A percentile compares a stretch with the other conserved stretches of the same genome.
phyloP scores from a whole-genome alignment of 2,329 filamentous ascomycete genomes.

The Alternaria atra region DNA sequence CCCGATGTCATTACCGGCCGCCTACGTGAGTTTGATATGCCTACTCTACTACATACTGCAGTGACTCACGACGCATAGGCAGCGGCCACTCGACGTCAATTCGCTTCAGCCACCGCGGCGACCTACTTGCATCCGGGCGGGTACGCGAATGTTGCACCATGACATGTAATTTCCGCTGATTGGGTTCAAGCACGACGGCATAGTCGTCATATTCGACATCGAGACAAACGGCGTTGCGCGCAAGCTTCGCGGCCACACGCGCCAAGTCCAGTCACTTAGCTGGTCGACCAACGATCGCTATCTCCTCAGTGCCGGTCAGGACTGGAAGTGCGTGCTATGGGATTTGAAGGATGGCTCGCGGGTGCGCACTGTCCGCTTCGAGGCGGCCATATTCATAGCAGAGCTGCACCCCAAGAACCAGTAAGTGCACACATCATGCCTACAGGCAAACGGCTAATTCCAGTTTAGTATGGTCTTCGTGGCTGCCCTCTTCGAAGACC shows the following conservation, averaged over 20 bases:
- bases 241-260: conserved; percentile 91
- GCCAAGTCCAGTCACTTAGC: conserved; percentile 91
- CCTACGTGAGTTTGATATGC: conserved; percentile 72
- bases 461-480: conserved; percentile 77
- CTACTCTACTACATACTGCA: conserved; percentile 62
- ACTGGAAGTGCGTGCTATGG: conserved; percentile 97
- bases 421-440: conserved; percentile 58
- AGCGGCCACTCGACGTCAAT: conserved; percentile 72
- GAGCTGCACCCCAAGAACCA: conserved; percentile 92
- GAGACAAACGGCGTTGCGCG: conserved; percentile 97
- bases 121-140: conserved; percentile 92
- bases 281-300: conserved; percentile 95
- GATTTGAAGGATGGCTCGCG: conserved; percentile 79
- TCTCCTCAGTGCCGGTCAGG: conserved; percentile 89
- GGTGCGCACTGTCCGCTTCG: conserved; percentile 86
- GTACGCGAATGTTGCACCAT: conserved; percentile 56
- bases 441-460: conserved; percentile 12
- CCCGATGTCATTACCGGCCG: conserved; percentile 89
- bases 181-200: conserved; percentile 73
- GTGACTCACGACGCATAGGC: conserved; percentile 51
- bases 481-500: conserved; percentile 91
- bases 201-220: conserved; percentile 94
- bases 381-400: conserved; percentile 93
- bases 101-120: conserved; percentile 93
- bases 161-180: conserved; percentile 31